A percentile compares a stretch with the other conserved stretches of the same genome.
phyloP scores from a whole-genome alignment of 257 asterid species.

The Solanum piurae region DNA sequence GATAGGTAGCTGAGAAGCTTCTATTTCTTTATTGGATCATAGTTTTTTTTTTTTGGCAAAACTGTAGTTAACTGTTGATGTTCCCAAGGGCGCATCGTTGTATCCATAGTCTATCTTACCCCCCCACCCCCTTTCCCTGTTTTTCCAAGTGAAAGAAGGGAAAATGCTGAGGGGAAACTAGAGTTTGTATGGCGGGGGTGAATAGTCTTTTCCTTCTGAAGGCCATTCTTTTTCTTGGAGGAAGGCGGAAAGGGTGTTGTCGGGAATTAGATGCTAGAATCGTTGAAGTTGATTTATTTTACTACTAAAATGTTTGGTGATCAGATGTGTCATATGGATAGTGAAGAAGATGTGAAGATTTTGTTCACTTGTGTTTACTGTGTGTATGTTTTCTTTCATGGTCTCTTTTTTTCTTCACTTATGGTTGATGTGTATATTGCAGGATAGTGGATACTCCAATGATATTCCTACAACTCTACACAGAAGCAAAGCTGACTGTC shows the following conservation, averaged over 20 bases:
- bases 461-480: constrained; percentile 97
- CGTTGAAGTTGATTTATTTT: not conserved
- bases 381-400: not conserved
- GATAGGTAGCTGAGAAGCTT: not conserved
- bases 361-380: not conserved
- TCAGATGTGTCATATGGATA: not conserved
- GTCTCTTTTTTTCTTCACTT: not conserved
- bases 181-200: not conserved
- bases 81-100: not conserved
- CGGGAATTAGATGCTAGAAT: not conserved
- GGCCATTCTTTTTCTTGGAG: not conserved
- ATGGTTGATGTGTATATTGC: constrained; percentile 11
- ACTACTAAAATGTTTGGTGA: not conserved
- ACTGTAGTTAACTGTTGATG: not conserved
- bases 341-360: not conserved
- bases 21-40: not conserved
- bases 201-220: not conserved
- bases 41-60: not conserved
- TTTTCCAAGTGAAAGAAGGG: not conserved
- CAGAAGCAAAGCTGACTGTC: constrained; percentile 98
- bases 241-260: not conserved
- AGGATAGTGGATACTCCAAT: constrained; percentile 82
- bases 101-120: not conserved
- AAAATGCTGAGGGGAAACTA: not conserved
- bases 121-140: not conserved